Evolutionary conservation across 305 asterid species (phyloP), one percentile per base, ranked within the genome.

Genomic region (Fraxinus xanthoxyloides): DNA sequence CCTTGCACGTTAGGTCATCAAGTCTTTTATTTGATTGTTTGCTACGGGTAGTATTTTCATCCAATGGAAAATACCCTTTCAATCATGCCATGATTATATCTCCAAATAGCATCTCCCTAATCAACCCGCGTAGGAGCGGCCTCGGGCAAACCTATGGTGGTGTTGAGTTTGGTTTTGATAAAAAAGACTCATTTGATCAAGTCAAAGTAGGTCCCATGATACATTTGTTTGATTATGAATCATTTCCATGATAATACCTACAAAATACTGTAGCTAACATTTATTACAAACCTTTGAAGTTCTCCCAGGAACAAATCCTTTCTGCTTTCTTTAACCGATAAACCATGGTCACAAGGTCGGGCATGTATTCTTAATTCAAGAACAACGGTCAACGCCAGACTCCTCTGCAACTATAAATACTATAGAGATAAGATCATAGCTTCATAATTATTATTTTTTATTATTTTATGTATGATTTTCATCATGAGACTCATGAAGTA

Each of bases 401-500:
- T 28, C 75, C 12, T 12, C 75, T 69, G 75, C 40, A 69, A 30
- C 75, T 69, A 15, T 69, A 67, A 67, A 26, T 10, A 67, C 36
- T 8, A 30, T 24, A 15, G 36, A 67, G 74, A 67, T 67, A 67
- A 67, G 74, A 67, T 67, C 74, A 28, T 67, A 15, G 34, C 36
- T 26, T 67, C 7, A 1, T 7, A 67, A 26, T 28, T 46, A 38
- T 38, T 4, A 35, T 35, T 23, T 23, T 65, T 24, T 10, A 15
- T 9, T 65, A 10, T 8, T 67, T 67, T 28, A 26, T 28, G 4
- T 28, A 26, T 4, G 7, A 23, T 54, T n/a, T 54, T 54, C 63
- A 54, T 54, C 63, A 54, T 75, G 74, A 80, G 67, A 82, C 9
- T 85, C 75, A 61, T 13, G 7, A 61, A 40, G 36, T 40, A 63